Percentiles rank a stretch among this genome's conserved stretches.
These are phyloP conservation scores for Gnomoniopsis sp. DNA, from an alignment of 2,329 filamentous ascomycete genomes.

Conservation along the genomic window DNA sequence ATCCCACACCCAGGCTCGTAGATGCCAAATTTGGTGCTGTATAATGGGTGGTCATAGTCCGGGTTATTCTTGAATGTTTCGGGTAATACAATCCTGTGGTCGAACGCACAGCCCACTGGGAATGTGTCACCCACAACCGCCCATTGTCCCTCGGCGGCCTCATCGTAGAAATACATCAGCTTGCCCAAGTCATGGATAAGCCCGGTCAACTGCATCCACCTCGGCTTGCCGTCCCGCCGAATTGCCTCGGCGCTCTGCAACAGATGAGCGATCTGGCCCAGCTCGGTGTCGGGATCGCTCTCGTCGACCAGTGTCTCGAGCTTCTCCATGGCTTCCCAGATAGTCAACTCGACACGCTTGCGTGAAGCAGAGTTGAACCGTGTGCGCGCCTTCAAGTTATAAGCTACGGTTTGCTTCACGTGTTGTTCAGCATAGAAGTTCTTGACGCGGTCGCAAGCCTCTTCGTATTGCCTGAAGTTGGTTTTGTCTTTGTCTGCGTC, in stretches of 20 bases:
- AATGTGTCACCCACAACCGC: constrained; percentile 89
- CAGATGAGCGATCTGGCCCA: constrained; percentile 86
- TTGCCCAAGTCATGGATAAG: constrained; percentile 80
- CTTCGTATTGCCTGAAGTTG: constrained; percentile 66
- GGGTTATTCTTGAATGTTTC: constrained; percentile 76
- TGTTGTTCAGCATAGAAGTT: constrained; percentile 77
- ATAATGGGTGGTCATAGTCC: constrained; percentile 67
- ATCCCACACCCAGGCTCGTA: constrained; percentile 76
- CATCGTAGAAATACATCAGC: constrained; percentile 72
- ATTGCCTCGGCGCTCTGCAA: constrained; percentile 88
- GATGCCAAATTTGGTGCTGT: constrained; percentile 74
- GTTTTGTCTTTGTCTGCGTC: constrained; percentile 32
- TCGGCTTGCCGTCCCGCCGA: constrained; percentile 75
- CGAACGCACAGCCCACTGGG: constrained; percentile 73
- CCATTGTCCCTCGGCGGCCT: constrained; percentile 75
- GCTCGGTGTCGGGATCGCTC: constrained; percentile 82
- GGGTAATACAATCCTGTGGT: constrained; percentile 75
- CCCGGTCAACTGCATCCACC: constrained; percentile 78
- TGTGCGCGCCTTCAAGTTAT: constrained; percentile 78
- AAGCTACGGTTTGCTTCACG: constrained; percentile 72
- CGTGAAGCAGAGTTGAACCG: constrained; percentile 64
- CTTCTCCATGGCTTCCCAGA: constrained; percentile 92
- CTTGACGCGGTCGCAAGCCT: constrained; percentile 80
- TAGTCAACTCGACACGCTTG: constrained; percentile 66
- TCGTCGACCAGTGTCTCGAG: constrained; percentile 89